phyloP scores from a whole-genome alignment of 306 rosid genomes.

The Quercus suber region DNA sequence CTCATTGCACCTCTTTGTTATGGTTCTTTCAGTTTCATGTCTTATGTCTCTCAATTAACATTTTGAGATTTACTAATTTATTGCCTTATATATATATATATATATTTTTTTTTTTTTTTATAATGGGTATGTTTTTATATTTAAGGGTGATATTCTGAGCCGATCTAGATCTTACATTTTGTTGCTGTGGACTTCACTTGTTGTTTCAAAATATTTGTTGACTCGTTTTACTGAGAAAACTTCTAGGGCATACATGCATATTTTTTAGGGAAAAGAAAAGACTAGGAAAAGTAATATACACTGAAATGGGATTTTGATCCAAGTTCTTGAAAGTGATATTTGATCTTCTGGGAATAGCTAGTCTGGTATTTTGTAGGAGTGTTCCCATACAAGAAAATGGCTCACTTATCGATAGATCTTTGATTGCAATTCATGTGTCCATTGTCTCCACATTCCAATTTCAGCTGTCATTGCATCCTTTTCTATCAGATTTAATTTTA shows the following conservation, averaged over 20 bases:
- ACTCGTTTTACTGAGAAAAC: constrained; percentile 17
- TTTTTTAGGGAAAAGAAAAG: background rate
- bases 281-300: background rate
- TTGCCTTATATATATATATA: background rate
- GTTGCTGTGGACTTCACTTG: constrained; percentile 23
- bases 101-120: background rate
- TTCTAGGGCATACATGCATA: background rate
- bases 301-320: constrained; percentile 23
- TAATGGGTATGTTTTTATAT: background rate
- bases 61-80: background rate
- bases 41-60: background rate
- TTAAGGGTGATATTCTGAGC: constrained; percentile 25
- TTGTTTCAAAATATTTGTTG: constrained; percentile 25
- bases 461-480: constrained; percentile 25
- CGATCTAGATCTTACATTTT: constrained; percentile 57
- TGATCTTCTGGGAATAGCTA: background rate
- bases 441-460: background rate
- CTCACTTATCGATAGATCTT: constrained; percentile 5
- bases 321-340: background rate
- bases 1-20: background rate
- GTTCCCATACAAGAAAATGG: background rate
- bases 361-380: background rate
- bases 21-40: background rate
- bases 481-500: constrained; percentile 2
- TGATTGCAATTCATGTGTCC: background rate